phyloP scores from a whole-genome alignment of 2,329 filamentous ascomycete genomes.

The Davidsoniella virescens region DNA sequence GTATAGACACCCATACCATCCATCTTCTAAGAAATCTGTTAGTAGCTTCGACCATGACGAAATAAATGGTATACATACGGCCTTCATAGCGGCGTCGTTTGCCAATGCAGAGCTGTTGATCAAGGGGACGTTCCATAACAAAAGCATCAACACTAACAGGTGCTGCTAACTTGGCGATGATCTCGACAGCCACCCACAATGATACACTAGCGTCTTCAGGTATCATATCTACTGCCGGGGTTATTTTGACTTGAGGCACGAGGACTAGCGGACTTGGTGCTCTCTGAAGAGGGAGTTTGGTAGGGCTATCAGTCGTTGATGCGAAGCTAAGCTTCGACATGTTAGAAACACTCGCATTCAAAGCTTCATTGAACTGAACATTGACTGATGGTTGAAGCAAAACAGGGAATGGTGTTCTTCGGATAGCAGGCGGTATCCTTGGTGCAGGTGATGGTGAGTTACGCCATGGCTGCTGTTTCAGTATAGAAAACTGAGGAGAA shows the following conservation, averaged over 20 bases:
- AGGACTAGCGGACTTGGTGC: slow-evolving; percentile 19
- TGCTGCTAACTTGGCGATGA: slow-evolving; percentile 24
- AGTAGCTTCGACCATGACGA: not conserved
- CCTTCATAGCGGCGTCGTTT: slow-evolving; percentile 11
- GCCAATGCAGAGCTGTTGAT: slow-evolving; percentile 12
- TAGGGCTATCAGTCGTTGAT: not conserved
- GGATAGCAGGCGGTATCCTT: slow-evolving; percentile 3
- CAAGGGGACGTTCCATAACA: slow-evolving; percentile 9
- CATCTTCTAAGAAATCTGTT: slow-evolving; percentile 4
- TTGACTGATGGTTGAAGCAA: slow-evolving; percentile 7
- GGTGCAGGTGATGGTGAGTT: slow-evolving; percentile 6
- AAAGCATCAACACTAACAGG: slow-evolving; percentile 15
- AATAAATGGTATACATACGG: slow-evolving; percentile 5
- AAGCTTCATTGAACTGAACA: slow-evolving; percentile 2
- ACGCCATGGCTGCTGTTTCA: not conserved
- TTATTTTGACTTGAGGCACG: slow-evolving; percentile 28
- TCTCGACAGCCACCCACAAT: slow-evolving; percentile 34
- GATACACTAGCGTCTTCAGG: slow-evolving; percentile 19
- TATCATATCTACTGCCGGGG: slow-evolving; percentile 24
- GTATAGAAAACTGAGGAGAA: no score
- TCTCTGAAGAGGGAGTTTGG: not conserved
- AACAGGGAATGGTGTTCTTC: not conserved
- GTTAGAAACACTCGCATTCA: not conserved
- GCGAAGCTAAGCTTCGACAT: not conserved
- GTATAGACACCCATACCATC: slow-evolving; percentile 31